A percentile compares a stretch with the other conserved stretches of the same genome.
These are phyloP conservation scores for Exophiala aquamarina DNA, from an alignment of 2,329 filamentous ascomycete genomes.

Conservation along the genomic window DNA sequence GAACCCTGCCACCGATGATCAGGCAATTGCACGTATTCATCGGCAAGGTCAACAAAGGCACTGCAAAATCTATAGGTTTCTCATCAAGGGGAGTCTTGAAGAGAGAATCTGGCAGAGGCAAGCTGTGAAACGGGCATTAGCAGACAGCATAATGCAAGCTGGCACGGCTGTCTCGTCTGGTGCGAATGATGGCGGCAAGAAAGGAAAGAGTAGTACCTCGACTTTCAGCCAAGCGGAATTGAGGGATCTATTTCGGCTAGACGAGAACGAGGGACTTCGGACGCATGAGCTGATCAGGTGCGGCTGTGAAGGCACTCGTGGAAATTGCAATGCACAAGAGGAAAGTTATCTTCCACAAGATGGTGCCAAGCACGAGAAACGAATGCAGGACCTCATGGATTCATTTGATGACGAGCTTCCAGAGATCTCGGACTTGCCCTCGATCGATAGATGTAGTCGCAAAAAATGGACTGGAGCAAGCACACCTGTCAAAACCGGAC, in stretches of 20 bases:
- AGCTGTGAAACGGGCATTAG: slow-evolving; percentile 68
- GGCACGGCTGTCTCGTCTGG: slow-evolving; percentile 9
- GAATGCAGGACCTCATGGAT: not conserved
- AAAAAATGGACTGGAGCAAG: not conserved
- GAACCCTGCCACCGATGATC: slow-evolving; percentile 72
- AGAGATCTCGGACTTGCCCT: slow-evolving; percentile 19
- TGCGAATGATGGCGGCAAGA: slow-evolving; percentile 4
- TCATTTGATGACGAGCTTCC: slow-evolving; percentile 26
- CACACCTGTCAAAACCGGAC: slow-evolving; percentile 13
- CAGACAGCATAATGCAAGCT: slow-evolving; percentile 68
- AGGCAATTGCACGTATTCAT: slow-evolving; percentile 74
- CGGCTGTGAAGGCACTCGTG: slow-evolving; percentile 58
- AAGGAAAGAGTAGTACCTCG: slow-evolving; percentile 54
- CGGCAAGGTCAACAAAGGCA: slow-evolving; percentile 68
- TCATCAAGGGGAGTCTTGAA: slow-evolving; percentile 68
- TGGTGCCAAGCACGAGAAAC: not conserved
- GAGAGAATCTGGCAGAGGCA: slow-evolving; percentile 76
- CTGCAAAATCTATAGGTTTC: slow-evolving; percentile 68
- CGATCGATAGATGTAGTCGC: not conserved
- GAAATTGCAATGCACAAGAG: slow-evolving; percentile 2
- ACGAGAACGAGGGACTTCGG: slow-evolving; percentile 61
- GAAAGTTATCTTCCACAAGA: slow-evolving; percentile 1
- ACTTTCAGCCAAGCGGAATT: slow-evolving; percentile 68
- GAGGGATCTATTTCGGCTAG: slow-evolving; percentile 65
- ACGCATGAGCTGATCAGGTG: slow-evolving; percentile 69